Conservation (phyloP, 176 grass and related monocot species). For the Dendrocalamus sinicus region DNA sequence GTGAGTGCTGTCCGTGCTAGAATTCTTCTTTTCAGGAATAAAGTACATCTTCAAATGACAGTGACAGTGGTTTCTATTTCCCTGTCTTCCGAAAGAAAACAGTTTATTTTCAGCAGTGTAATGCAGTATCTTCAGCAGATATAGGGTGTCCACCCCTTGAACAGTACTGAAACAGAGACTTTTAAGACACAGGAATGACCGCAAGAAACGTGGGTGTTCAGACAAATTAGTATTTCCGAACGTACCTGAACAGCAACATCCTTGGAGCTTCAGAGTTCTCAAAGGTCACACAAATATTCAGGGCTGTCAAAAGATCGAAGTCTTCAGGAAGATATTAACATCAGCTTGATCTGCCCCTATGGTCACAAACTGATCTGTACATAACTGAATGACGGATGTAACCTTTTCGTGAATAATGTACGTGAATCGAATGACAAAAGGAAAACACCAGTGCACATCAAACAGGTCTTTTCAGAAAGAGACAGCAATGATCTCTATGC, state of each 20-base stretch:
- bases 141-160: background rate
- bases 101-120: background rate
- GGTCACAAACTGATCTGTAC: background rate
- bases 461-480: background rate
- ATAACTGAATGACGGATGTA: background rate
- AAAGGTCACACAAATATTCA: background rate
- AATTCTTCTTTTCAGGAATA: background rate
- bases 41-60: background rate
- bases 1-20: background rate
- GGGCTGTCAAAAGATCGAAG: background rate
- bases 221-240: constrained; percentile 1
- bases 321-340: background rate
- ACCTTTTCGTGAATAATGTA: background rate
- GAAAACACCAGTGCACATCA: background rate
- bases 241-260: background rate
- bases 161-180: background rate
- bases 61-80: background rate
- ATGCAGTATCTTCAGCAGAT: background rate
- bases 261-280: background rate
- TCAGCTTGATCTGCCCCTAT: background rate
- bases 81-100: background rate
- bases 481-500: background rate
- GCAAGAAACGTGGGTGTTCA: background rate
- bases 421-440: background rate
- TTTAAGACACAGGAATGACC: background rate